Conservation (phyloP, 2,329 filamentous ascomycete species). For the Paraphoma chrysanthemicola region DNA sequence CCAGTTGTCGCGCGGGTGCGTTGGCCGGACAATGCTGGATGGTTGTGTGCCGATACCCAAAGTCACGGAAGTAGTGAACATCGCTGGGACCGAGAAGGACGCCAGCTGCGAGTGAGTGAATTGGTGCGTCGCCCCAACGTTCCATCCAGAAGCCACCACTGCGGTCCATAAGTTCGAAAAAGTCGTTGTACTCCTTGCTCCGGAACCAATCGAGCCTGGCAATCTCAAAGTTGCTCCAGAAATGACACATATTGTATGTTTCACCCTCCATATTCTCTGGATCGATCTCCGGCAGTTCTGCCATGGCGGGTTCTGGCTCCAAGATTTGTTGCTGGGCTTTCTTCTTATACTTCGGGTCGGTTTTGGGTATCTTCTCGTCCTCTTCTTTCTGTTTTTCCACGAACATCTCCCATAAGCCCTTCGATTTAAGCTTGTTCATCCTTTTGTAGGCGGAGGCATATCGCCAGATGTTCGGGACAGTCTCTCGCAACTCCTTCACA, state of each 20-base stretch:
- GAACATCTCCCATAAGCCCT: conserved; percentile 99
- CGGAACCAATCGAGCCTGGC: conserved; percentile 93
- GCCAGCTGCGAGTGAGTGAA: conserved; percentile 95
- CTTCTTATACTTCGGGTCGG: conserved; percentile 70
- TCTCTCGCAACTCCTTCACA: conserved; percentile 96
- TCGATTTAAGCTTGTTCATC: conserved; percentile 84
- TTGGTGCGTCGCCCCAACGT: conserved; percentile 97
- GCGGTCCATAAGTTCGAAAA: conserved; percentile 98
- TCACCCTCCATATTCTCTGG: conserved; percentile 96
- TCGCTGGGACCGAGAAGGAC: conserved; percentile 81
- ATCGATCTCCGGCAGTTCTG: conserved; percentile 80
- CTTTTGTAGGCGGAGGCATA: conserved; percentile 99
- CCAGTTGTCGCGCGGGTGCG: conserved; percentile 84
- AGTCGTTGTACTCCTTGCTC: conserved; percentile 96
- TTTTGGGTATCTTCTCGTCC: conserved; percentile 61
- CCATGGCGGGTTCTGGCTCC: conserved; percentile 73
- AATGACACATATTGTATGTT: conserved; percentile 99
- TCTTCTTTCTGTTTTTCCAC: conserved; percentile 75
- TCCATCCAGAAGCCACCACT: conserved; percentile 99
- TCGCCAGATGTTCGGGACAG: conserved; percentile 97
- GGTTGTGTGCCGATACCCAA: conserved; percentile 97
- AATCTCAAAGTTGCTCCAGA: conserved; percentile 99
- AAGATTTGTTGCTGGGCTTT: conserved; percentile 68
- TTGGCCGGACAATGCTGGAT: conserved; percentile 99
- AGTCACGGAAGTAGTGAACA: conserved; percentile 98